Percentiles rank a stretch among this genome's conserved stretches.
phyloP scores from a whole-genome alignment of 495 filamentous ascomycete genomes.

The Talaromyces thailandensis region DNA sequence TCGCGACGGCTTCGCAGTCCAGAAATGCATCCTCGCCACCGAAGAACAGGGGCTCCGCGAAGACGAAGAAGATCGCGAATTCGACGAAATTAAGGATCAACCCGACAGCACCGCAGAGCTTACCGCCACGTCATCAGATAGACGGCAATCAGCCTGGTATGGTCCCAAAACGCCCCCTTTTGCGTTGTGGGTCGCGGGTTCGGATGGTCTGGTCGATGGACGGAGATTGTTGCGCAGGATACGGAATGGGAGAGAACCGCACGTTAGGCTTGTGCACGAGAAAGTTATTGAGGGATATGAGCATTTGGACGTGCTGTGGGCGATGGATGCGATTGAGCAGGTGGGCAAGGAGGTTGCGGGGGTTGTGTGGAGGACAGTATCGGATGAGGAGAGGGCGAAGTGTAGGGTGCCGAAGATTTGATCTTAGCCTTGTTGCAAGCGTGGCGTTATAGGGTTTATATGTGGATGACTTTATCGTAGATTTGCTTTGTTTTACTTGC shows the following conservation, averaged over 20 bases:
- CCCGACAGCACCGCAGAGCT: constrained; percentile 7
- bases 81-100: constrained; percentile 12
- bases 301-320: constrained; percentile 95
- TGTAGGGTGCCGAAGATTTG: constrained; percentile 48
- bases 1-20: constrained; percentile 78
- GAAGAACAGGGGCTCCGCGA: constrained; percentile 56
- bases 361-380: constrained; percentile 70
- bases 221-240: constrained; percentile 63
- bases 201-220: constrained; percentile 80
- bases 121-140: not conserved
- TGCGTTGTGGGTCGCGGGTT: constrained; percentile 80
- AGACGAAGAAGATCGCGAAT: constrained; percentile 45
- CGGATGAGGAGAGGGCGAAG: constrained; percentile 39
- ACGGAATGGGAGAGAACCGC: constrained; percentile 68
- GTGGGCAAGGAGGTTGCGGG: constrained; percentile 75
- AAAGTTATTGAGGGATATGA: constrained; percentile 88
- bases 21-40: constrained; percentile 83
- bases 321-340: constrained; percentile 78
- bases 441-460: not conserved
- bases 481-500: not conserved
- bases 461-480: not conserved
- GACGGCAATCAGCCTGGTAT: constrained; percentile 58
- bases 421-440: not conserved
- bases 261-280: constrained; percentile 69
- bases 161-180: constrained; percentile 71